A percentile compares a stretch with the other conserved stretches of the same genome.
phyloP scores from a whole-genome alignment of 2,329 filamentous ascomycete genomes.

The Boeremia lycopersici region DNA sequence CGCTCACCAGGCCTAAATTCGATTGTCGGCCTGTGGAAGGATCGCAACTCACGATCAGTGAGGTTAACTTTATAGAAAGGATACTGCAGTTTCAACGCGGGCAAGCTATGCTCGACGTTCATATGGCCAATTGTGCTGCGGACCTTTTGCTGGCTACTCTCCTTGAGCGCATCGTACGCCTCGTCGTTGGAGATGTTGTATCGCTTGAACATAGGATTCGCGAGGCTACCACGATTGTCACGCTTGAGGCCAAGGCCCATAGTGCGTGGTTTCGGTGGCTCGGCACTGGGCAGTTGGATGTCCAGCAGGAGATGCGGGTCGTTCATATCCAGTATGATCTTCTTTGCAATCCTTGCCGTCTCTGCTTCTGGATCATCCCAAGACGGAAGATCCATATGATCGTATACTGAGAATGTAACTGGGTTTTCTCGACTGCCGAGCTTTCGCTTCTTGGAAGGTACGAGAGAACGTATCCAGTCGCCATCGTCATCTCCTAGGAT shows the following conservation, averaged over 20 bases:
- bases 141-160: conserved; percentile 96
- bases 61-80: conserved; percentile 94
- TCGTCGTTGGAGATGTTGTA: conserved; percentile 98
- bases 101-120: conserved; percentile 92
- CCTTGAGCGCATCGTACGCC: conserved; percentile 92
- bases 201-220: conserved; percentile 75
- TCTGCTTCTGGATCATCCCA: conserved; percentile 81
- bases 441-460: conserved; percentile 71
- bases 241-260: conserved; percentile 64
- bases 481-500: conserved; percentile 33
- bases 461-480: conserved; percentile 39
- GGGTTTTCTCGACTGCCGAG: conserved; percentile 41
- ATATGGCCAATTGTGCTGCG: conserved; percentile 89
- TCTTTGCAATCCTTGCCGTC: conserved; percentile 75
- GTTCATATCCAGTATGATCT: conserved; percentile 82
- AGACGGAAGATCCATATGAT: conserved; percentile 57
- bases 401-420: conserved; percentile 44
- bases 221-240: conserved; percentile 71
- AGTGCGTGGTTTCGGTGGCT: conserved; percentile 62
- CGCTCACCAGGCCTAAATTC: conserved; percentile 72
- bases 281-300: conserved; percentile 69
- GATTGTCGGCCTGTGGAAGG: conserved; percentile 83
- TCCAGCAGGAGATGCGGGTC: conserved; percentile 88
- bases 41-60: conserved; percentile 71
- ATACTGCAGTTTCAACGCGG: conserved; percentile 88